Conservation (phyloP, 2,329 filamentous ascomycete species). For the Pseudomassariella vexata region DNA sequence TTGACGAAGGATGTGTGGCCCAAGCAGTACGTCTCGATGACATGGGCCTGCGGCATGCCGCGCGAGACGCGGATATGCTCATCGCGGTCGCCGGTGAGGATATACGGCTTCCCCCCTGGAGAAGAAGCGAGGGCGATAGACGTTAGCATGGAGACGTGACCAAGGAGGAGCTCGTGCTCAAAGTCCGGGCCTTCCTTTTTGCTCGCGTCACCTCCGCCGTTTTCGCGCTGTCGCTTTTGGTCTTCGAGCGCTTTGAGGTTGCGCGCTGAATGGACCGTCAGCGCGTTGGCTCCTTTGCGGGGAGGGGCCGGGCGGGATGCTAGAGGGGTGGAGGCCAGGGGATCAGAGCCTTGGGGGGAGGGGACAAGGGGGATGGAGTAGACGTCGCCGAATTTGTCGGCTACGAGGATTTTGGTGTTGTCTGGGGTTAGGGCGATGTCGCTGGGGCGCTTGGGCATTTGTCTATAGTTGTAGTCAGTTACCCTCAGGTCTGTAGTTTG, state of each 20-base stretch:
- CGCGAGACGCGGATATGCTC: conserved; percentile 83
- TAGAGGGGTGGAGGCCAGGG: conserved; percentile 16
- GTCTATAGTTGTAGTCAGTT: not conserved
- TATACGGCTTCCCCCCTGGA: conserved; percentile 38
- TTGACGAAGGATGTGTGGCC: conserved; percentile 84
- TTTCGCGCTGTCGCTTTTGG: conserved; percentile 44
- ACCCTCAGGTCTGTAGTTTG: conserved; percentile 6
- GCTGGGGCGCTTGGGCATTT: conserved; percentile 88
- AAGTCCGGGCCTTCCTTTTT: conserved; percentile 45
- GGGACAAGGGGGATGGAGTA: conserved; percentile 74
- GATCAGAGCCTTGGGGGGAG: conserved; percentile 5
- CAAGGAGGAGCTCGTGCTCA: conserved; percentile 73
- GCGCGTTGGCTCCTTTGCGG: conserved; percentile 50
- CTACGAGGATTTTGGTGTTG: conserved; percentile 68
- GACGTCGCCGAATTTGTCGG: conserved; percentile 96
- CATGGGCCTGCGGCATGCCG: conserved; percentile 73
- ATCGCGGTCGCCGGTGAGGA: conserved; percentile 52
- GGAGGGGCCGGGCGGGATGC: too few species aligned
- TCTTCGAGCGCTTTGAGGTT: conserved; percentile 56
- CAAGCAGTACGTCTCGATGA: conserved; percentile 86
- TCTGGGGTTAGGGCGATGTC: conserved; percentile 66
- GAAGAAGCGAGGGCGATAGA: conserved; percentile 54
- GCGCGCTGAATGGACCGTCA: conserved; percentile 59
- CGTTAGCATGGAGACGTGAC: conserved; percentile 93
- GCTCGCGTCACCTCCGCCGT: conserved; percentile 17